Evolutionary conservation across 345 rosid species (phyloP), one percentile per base, ranked within the genome.

Genomic region (Euclidium syriacum): DNA sequence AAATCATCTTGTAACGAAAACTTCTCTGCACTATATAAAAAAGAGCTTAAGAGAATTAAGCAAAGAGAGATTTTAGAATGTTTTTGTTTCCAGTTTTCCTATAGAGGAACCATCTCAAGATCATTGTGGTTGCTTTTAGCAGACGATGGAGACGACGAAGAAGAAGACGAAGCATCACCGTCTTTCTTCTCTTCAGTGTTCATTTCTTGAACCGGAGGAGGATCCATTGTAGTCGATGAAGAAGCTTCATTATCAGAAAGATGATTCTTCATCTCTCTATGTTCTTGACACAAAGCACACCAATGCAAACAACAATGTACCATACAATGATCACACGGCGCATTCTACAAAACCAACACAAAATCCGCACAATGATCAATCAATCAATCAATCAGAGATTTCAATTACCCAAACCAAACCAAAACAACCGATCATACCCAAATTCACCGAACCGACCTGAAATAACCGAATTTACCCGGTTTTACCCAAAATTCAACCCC

Each of bases 271-370:
- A 85, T 85, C 83, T 92, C 95, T 32, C 96, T 79, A 67, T 85
- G 91, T 75, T 92, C 96, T 64, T 92, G 95, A 64, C 98, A 89
- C 69, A 92, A 41, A 5, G 98, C 98, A 66, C 95, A 86, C 92
- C 95, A 86, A 15, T 91, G 95, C 77, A 91, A 49, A 74, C 88
- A 86, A 57, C 95, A 86, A 48, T 91, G 95, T 46, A 86, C 96
- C 61, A 83, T 46, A 73, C 95, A 86, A 5, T 88, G 94, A 44
- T 86, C 86, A 33, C 96, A 92, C 0, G 95, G 96, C 0, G 95
- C 81, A 65, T 85, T 73, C 98, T 88, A 78, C 81, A 74, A 39
- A 10, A n/a, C n/a, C n/a, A n/a, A n/a, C n/a, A n/a, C n/a, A 18
- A 23, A 43, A 20, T 23, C 30, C 4, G 1, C 17, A 63, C 39